Evolutionary conservation across 129 eudicot species (phyloP).

Genomic region (Arctium minus): DNA sequence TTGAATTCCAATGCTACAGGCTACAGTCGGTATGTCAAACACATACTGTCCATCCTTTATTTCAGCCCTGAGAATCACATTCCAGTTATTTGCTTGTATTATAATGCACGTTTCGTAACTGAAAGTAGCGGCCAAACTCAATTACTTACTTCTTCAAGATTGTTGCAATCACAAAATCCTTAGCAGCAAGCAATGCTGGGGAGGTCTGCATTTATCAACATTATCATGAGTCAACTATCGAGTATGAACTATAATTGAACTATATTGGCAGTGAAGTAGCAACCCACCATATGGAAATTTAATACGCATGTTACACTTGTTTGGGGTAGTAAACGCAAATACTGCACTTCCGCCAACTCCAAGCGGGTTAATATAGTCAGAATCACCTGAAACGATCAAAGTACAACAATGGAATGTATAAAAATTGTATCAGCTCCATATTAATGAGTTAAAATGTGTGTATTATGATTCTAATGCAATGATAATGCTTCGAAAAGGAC

Average conservation of each 20-base stretch:
- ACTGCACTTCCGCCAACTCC: conserved; percentile 85
- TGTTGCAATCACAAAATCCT: conserved; percentile 60
- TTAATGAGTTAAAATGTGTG: neutral
- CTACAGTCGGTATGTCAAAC: conserved; percentile 82
- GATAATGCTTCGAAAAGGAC: conserved; percentile 30
- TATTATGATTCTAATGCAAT: neutral
- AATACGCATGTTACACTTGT: conserved; percentile 71
- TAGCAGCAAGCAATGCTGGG: conserved; percentile 68
- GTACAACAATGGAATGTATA: neutral
- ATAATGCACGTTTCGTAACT: neutral
- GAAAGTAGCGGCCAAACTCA: conserved; percentile 26
- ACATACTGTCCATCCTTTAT: conserved; percentile 77
- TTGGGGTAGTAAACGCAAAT: conserved; percentile 78
- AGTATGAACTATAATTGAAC: neutral
- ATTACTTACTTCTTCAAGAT: conserved; percentile 83
- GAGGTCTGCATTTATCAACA: conserved; percentile 58
- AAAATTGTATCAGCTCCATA: neutral
- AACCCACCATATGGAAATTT: conserved; percentile 82
- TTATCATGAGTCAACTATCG: neutral
- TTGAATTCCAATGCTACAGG: conserved; percentile 50
- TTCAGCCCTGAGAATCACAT: conserved; percentile 61
- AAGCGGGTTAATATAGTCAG: conserved; percentile 86
- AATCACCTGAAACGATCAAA: conserved; percentile 54
- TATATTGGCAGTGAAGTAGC: conserved; percentile 3
- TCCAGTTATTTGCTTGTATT: conserved; percentile 3